Percentiles rank a stretch among this genome's conserved stretches.
These are phyloP conservation scores for Macaranga tanarius DNA, from an alignment of 441 rosid genomes.

Conservation along the genomic window DNA sequence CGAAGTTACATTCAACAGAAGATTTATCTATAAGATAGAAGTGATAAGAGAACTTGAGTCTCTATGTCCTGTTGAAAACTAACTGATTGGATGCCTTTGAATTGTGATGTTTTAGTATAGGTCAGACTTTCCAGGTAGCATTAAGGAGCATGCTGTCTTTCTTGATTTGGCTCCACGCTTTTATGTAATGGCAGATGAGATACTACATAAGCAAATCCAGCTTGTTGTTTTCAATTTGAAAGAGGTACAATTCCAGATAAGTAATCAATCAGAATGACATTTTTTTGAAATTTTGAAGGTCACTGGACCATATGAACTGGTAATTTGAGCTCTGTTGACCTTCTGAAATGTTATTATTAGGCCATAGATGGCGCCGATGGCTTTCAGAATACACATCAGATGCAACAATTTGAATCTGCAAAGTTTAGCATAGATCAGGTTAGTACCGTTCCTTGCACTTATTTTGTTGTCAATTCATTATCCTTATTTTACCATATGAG, in stretches of 20 bases:
- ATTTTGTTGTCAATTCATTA: constrained; percentile 1
- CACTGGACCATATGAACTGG: background rate
- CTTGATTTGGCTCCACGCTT: constrained; percentile 89
- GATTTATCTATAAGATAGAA: background rate
- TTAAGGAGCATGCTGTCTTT: constrained; percentile 86
- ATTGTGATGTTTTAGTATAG: constrained; percentile 61
- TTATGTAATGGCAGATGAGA: constrained; percentile 78
- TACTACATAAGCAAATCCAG: constrained; percentile 76
- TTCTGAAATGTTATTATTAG: constrained; percentile 38
- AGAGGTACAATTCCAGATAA: constrained; percentile 48
- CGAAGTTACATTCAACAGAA: background rate
- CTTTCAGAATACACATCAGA: constrained; percentile 90
- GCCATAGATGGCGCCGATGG: constrained; percentile 93
- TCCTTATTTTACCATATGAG: constrained; percentile 12
- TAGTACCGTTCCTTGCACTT: constrained; percentile 15
- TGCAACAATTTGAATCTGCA: constrained; percentile 82
- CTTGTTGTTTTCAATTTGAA: constrained; percentile 66
- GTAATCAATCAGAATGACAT: background rate
- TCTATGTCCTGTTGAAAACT: constrained; percentile 1
- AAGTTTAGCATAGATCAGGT: constrained; percentile 92
- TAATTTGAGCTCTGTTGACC: background rate
- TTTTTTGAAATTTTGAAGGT: constrained; percentile 9
- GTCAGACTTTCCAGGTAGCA: constrained; percentile 71
- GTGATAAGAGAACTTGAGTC: background rate
- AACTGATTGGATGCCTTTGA: constrained; percentile 6